Percentiles rank a stretch among this genome's conserved stretches.
Evolutionary conservation across 768 basidiomycete genomes (phyloP).

Genomic region (Thelephora ganbajun): DNA sequence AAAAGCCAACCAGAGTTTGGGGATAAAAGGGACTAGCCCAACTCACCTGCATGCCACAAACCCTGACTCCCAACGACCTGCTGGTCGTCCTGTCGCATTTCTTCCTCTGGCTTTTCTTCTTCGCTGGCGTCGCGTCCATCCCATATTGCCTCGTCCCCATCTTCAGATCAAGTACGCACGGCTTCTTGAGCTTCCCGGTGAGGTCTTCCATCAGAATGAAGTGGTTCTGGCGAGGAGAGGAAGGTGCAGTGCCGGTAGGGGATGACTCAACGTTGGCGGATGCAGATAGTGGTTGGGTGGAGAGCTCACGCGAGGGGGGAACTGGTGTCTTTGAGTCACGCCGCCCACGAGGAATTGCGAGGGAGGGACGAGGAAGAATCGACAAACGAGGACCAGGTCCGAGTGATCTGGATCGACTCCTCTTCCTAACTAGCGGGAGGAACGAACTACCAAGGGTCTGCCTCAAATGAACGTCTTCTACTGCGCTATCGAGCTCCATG

Average conservation of each 20-base stretch:
- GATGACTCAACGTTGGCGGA: conserved; percentile 4
- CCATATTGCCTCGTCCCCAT: conserved; percentile 99
- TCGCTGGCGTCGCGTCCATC: conserved; percentile 79
- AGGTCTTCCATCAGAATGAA: conserved; percentile 99
- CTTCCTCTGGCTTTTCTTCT: conserved; percentile 97
- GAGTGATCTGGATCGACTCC: conserved; percentile 28
- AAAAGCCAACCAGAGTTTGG: no score
- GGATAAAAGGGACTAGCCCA: background rate
- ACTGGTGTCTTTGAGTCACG: conserved; percentile 1
- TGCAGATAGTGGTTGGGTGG: conserved; percentile 7
- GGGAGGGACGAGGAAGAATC: conserved; percentile 4
- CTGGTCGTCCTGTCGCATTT: conserved; percentile 97
- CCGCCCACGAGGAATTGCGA: conserved; percentile 2
- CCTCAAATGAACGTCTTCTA: background rate
- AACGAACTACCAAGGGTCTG: background rate
- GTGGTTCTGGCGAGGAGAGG: conserved; percentile 77
- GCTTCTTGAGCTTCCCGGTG: conserved; percentile 79
- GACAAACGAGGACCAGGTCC: conserved; percentile 18
- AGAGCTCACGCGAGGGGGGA: conserved; percentile 5
- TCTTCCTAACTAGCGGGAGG: conserved; percentile 12
- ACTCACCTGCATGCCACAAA: conserved; percentile 98
- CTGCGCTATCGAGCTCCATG: background rate
- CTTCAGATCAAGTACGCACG: conserved; percentile 96
- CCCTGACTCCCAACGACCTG: conserved; percentile 74
- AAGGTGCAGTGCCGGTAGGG: conserved; percentile 6